Base-by-base conservation (phyloP, 345 rosid species). In the Boechera stricta region DNA sequence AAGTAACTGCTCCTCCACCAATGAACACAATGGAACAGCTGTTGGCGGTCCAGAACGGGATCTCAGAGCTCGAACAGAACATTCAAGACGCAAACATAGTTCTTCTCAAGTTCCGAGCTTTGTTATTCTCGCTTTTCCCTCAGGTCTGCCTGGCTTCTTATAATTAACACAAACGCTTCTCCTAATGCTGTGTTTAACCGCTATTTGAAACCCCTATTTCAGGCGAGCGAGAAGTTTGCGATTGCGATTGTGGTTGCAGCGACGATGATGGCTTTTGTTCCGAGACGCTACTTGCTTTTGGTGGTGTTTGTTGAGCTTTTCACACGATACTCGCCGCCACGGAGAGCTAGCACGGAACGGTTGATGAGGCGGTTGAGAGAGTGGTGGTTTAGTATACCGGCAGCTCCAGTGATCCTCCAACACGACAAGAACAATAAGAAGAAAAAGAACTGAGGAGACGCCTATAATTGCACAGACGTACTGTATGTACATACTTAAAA, bases 321-420 rank as follows among this genome's bases (percentile, higher is more conserved):
- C 80, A 96, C 99, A 2, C 83, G 90, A 67, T 90, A 88, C 77
- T 96, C 99, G 1, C 98, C 93, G 1, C 85, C 81, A 7, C 82
- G 98, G 71, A 87, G 75, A 84, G 89, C 83, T 8, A 86, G 86
- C 84, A 87, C 89, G 0, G 99, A 91, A 69, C 84, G 92, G 83
- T 80, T 82, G 79, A 70, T 79, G 78, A 86, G 99, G 82, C 87
- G 99, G 81, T 51, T 91, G 80, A 90, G 87, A 76, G 99, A 93
- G 69, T 96, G 99, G 97, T 96, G 99, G 99, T 91, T 90, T 83
- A 91, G 99, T 81, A 85, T 91, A 73, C 99, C 97, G 0, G 98
- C 98, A 2, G 98, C 98, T 67, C 97, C 97, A 0, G 96, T 96
- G 39, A 48, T 87, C 71, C 84, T 91, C 32, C 91, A 87, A 65